A percentile compares a stretch with the other conserved stretches of the same genome.
These are phyloP conservation scores for Mucor plumbeus DNA, from an alignment of 371 early-diverging fungal genomes.

Conservation along the genomic window DNA sequence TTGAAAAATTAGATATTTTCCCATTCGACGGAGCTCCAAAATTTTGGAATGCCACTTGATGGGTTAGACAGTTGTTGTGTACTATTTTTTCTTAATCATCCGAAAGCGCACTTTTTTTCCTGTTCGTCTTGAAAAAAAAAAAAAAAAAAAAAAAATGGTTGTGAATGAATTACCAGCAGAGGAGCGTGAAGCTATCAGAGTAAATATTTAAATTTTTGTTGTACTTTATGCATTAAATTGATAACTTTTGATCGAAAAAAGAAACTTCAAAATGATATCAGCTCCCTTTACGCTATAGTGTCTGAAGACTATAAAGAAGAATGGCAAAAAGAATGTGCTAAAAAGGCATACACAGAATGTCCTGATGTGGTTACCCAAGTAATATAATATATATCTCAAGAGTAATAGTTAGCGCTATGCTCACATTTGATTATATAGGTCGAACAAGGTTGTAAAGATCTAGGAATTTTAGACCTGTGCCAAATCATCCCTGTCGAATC, in stretches of 20 bases:
- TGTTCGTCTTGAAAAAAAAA: not conserved
- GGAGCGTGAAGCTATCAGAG: slow-evolving; percentile 21
- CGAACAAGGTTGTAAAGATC: slow-evolving; percentile 25
- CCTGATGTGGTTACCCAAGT: slow-evolving; percentile 30
- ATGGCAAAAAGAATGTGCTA: slow-evolving; percentile 27
- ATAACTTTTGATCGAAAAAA: not conserved
- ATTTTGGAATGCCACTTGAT: not conserved
- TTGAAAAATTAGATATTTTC: no score
- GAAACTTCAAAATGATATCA: slow-evolving; percentile 31
- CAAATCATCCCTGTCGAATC: slow-evolving; percentile 64
- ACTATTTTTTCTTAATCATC: not conserved
- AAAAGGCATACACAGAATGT: slow-evolving; percentile 19
- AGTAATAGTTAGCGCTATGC: not conserved
- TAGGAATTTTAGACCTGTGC: slow-evolving; percentile 34
- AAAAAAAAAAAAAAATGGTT: slow-evolving; percentile 15
- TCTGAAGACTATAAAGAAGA: slow-evolving; percentile 28
- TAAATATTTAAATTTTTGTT: not conserved
- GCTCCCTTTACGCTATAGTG: slow-evolving; percentile 25
- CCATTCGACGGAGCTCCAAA: not conserved
- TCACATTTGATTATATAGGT: slow-evolving; percentile 30
- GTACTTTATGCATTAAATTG: no score
- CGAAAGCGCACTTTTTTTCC: not conserved
- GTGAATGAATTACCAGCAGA: slow-evolving; percentile 23
- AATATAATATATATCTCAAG: not conserved
- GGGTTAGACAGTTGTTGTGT: not conserved